Conservation (phyloP, 2,329 filamentous ascomycete genomes). For the Colletotrichum caudatum region DNA sequence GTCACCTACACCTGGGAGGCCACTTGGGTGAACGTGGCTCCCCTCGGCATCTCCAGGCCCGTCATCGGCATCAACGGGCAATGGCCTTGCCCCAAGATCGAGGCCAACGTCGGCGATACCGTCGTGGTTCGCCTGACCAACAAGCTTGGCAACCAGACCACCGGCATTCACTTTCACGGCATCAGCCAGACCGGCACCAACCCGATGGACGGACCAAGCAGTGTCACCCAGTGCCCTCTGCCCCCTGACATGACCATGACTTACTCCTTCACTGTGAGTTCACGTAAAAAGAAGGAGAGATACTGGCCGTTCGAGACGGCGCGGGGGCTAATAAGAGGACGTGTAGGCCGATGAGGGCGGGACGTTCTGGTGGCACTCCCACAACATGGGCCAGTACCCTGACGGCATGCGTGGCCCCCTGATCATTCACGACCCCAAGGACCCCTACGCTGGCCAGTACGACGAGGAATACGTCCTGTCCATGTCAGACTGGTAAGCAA, state of each 20-base stretch:
- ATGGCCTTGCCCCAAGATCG: conserved; percentile 70
- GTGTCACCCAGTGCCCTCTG: conserved; percentile 67
- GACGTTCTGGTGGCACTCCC: conserved; percentile 70
- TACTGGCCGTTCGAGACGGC: background rate
- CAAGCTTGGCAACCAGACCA: conserved; percentile 64
- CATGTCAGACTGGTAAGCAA: conserved; percentile 52
- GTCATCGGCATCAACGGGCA: conserved; percentile 68
- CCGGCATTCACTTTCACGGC: conserved; percentile 70
- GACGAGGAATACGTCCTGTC: conserved; percentile 68
- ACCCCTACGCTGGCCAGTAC: conserved; percentile 64
- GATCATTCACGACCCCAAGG: conserved; percentile 68
- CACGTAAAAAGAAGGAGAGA: background rate
- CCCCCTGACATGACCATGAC: conserved; percentile 64
- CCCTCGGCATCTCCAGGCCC: conserved; percentile 53
- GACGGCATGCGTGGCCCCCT: conserved; percentile 74
- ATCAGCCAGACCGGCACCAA: conserved; percentile 65
- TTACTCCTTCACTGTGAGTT: conserved; percentile 63
- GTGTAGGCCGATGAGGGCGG: conserved; percentile 52
- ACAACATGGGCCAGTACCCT: conserved; percentile 73
- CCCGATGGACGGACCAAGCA: conserved; percentile 69
- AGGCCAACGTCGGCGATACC: conserved; percentile 63
- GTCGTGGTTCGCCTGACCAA: conserved; percentile 64
- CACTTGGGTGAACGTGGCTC: conserved; percentile 55
- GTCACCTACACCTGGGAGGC: conserved; percentile 55
- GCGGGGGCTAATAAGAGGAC: background rate